Conservation (phyloP, 768 basidiomycete genomes). For the Lentinula boryana region DNA sequence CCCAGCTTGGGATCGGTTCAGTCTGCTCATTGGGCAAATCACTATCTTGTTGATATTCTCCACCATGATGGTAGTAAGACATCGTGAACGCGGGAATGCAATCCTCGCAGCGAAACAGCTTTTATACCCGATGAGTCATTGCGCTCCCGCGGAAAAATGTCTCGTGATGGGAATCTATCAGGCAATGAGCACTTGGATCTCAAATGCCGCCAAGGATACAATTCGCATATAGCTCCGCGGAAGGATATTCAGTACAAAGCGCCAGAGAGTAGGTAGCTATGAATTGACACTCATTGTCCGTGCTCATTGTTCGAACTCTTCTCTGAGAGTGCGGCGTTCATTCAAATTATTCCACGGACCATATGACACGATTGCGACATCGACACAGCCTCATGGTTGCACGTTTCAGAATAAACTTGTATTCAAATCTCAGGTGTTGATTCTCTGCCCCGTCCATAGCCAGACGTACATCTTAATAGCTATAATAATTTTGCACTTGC, state of each 20-base stretch:
- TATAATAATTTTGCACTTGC: too few species aligned
- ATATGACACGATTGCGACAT: background rate
- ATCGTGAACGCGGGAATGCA: background rate
- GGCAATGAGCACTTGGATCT: background rate
- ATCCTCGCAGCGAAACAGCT: background rate
- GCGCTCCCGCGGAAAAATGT: background rate
- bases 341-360: background rate
- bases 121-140: background rate
- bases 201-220: background rate
- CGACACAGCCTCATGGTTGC: background rate
- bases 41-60: background rate
- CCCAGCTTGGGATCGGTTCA: background rate
- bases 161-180: background rate
- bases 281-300: background rate
- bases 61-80: slow-evolving; percentile 6
- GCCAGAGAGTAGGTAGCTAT: background rate
- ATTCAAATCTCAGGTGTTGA: too few species aligned
- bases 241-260: background rate
- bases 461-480: too few species aligned
- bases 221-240: background rate
- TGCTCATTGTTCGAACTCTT: background rate
- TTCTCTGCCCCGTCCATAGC: too few species aligned
- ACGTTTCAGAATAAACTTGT: too few species aligned
- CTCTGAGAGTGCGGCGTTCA: too few species aligned
- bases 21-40: background rate